Base-by-base conservation (phyloP, 345 rosid species). In the Lepidium africanum region DNA sequence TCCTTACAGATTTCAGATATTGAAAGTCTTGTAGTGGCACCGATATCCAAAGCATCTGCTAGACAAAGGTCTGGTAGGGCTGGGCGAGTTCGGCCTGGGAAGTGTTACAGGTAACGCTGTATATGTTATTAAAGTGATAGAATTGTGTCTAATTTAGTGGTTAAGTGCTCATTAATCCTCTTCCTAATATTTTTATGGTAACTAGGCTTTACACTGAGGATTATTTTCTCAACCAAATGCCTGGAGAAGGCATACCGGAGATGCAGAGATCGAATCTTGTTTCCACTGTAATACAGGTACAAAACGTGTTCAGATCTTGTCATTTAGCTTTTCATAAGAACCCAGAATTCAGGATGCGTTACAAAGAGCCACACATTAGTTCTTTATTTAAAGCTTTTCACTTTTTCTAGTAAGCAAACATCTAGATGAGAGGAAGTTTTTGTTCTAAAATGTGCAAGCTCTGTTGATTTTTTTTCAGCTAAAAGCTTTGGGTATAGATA, bases 41-140 rank as follows among this genome's bases (percentile, higher is more conserved):
- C 99, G 48, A 89, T 91, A 77, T 91, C 97, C 40, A 91, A 91
- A 78, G 99, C 99, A 62, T 94, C 99, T 73, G 96, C 99, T 51
- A 86, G 87, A 51, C 99, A 94, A 78, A 87, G 99, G 76, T 81
- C 99, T 73, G 99, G 99, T 66, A 87, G 99, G 76, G 97, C 99
- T 63, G 97, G 99, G 61, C 81, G 97, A 78, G 79, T 94, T 67
- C 87, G 97, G 49, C 97, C 96, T 11, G 99, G 99, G 55, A 91
- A 91, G 70, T 94, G 99, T 80, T 94, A 87, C 85, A 89, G 98
- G 98, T 93, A 43, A 63, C 38, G 64, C 37, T 54, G 27, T 60
- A 32, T 45, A 17, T 64, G 7, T 60, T 40, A 3, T 23, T 23
- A 19, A 67, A 52, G 74, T 53, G 27, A 46, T 19, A 9, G 11